A percentile compares a stretch with the other conserved stretches of the same genome.
phyloP scores from a whole-genome alignment of 2,329 filamentous ascomycete species.

The Trichoderma cornu-damae region DNA sequence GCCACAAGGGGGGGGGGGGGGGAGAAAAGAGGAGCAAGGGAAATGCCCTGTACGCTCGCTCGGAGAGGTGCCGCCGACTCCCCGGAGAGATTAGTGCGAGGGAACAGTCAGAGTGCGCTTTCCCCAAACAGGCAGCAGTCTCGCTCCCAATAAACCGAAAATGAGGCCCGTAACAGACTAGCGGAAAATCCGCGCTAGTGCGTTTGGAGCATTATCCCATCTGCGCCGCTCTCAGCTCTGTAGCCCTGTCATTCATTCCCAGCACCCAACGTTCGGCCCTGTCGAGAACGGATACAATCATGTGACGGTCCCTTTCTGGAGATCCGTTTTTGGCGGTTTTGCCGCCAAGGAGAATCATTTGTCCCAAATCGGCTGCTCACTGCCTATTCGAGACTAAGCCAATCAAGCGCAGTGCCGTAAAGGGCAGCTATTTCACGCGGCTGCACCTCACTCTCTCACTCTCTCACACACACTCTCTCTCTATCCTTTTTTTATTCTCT shows the following conservation, averaged over 20 bases:
- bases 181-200: neutral
- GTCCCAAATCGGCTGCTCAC: neutral
- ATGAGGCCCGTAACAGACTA: neutral
- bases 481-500: no score
- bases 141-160: neutral
- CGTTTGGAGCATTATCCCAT: neutral
- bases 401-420: neutral
- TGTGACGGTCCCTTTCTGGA: constrained; percentile 18
- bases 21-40: neutral
- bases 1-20: constrained; percentile 12
- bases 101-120: neutral
- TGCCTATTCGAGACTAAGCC: neutral
- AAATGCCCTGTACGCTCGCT: constrained; percentile 14
- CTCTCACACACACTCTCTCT: no score
- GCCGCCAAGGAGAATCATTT: neutral
- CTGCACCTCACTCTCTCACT: no score
- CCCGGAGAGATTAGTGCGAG: constrained; percentile 11
- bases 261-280: constrained; percentile 6
- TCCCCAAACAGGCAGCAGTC: constrained; percentile 12
- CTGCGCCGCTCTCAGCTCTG: neutral
- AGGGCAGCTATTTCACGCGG: constrained; percentile 16
- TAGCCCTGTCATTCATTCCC: constrained; percentile 15
- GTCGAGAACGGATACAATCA: constrained; percentile 18
- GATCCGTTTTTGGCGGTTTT: constrained; percentile 15
- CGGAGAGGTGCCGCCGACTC: constrained; percentile 15